Conservation (phyloP, 2,329 filamentous ascomycete species). For the Pseudogymnoascus verrucosus region DNA sequence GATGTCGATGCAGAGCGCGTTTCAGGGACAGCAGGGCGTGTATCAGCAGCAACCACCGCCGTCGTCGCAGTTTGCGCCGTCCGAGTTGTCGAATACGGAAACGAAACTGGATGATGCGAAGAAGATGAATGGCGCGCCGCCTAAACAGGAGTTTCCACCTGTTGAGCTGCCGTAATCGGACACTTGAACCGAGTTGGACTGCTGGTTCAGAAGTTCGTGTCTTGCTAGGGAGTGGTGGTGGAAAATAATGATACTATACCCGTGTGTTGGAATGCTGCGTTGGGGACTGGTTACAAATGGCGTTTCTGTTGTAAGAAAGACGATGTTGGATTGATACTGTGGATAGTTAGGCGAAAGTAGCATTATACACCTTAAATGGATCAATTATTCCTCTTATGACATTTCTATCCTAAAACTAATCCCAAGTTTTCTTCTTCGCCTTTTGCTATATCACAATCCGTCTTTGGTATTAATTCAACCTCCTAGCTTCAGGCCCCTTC, state of each 20-base stretch:
- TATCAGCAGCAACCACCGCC: not conserved
- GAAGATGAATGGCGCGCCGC: not conserved
- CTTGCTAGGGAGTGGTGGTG: not conserved
- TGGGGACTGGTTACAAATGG: not conserved
- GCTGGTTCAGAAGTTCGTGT: not conserved
- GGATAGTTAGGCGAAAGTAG: not conserved
- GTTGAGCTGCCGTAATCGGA: not conserved
- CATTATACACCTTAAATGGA: not conserved
- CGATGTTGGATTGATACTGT: not conserved
- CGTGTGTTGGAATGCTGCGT: not conserved
- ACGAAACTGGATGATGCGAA: not conserved
- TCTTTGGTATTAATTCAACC: not conserved
- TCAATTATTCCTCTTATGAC: not conserved
- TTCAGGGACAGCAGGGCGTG: not conserved
- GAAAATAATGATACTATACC: constrained; percentile 2
- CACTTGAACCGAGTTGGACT: not conserved
- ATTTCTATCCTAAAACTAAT: not conserved
- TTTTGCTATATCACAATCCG: not conserved
- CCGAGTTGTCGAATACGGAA: not conserved
- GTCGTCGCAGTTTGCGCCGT: not conserved
- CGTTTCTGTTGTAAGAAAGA: not conserved
- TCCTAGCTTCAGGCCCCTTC: not conserved
- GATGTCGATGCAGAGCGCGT: not conserved
- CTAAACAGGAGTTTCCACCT: not conserved
- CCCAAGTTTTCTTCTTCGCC: not conserved